phyloP scores from a whole-genome alignment of 2,329 filamentous ascomycete genomes.

The Coniosporium uncinatum region DNA sequence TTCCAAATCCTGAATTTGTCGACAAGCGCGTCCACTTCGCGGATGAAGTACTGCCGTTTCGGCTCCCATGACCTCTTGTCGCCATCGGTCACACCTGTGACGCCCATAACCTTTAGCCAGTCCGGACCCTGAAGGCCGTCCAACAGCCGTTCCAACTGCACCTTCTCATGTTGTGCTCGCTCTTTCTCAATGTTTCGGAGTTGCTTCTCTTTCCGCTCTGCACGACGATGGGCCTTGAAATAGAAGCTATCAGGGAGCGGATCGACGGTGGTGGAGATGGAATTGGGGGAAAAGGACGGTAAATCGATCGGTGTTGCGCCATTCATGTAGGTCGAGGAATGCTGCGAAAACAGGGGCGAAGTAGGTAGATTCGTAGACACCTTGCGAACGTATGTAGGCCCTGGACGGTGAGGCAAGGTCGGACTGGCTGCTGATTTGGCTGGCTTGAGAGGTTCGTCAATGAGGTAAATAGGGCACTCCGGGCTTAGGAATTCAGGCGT shows the following conservation, averaged over 20 bases:
- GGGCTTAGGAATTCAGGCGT: conserved; percentile 68
- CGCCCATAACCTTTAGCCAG: conserved; percentile 89
- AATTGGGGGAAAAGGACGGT: too few relatives aligned
- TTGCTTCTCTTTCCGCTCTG: conserved; percentile 62
- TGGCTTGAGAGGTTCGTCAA: conserved; percentile 55
- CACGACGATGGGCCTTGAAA: conserved; percentile 51
- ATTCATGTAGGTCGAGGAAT: too few relatives aligned
- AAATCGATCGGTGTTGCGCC: too few relatives aligned
- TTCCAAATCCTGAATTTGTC: conserved; percentile 88
- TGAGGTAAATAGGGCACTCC: conserved; percentile 68
- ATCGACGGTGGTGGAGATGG: too few relatives aligned
- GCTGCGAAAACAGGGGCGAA: too few relatives aligned
- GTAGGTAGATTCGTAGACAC: too few relatives aligned
- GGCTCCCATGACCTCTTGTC: conserved; percentile 85
- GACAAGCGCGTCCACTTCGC: conserved; percentile 74
- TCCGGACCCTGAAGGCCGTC: conserved; percentile 87
- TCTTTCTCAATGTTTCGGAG: conserved; percentile 63
- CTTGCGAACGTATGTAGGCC: too few relatives aligned
- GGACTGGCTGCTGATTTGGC: too few relatives aligned
- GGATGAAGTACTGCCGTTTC: conserved; percentile 79
- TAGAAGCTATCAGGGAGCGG: conserved; percentile 51
- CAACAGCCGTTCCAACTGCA: conserved; percentile 60
- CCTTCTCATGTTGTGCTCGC: conserved; percentile 60
- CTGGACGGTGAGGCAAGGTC: too few relatives aligned
- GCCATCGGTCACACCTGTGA: conserved; percentile 77